A percentile compares a stretch with the other conserved stretches of the same genome.
Evolutionary conservation across 83 land plant genomes (phyloP).

Genomic region (Diphasiastrum complanatum): DNA sequence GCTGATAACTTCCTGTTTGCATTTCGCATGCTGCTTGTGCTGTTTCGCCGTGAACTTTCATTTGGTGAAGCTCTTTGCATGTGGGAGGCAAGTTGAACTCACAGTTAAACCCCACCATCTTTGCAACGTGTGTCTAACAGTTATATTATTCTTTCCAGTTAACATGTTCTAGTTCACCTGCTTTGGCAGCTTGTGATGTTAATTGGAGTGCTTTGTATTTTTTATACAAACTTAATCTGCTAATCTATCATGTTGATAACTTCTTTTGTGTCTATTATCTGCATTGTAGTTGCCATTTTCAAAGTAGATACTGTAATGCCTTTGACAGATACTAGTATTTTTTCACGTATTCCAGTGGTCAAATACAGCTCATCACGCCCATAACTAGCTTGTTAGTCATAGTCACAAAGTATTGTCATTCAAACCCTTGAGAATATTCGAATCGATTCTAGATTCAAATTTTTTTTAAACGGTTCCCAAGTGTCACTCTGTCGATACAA

Average conservation of each 20-base stretch:
- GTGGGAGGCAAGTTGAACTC: conserved; percentile 8
- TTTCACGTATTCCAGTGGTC: too few relatives aligned
- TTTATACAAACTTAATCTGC: neutral
- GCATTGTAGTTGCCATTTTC: too few relatives aligned
- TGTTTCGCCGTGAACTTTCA: conserved; percentile 14
- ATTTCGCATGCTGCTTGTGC: conserved; percentile 14
- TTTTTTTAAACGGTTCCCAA: too few relatives aligned
- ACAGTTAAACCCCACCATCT: neutral
- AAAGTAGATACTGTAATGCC: too few relatives aligned
- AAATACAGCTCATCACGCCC: too few relatives aligned
- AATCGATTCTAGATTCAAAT: too few relatives aligned
- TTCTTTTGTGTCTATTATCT: too few relatives aligned
- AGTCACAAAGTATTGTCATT: too few relatives aligned
- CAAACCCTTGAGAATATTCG: too few relatives aligned
- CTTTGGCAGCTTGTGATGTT: neutral
- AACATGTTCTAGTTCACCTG: neutral
- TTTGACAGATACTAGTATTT: too few relatives aligned
- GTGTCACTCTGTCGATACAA: too few relatives aligned
- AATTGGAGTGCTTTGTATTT: neutral
- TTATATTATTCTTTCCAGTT: neutral
- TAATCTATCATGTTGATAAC: neutral
- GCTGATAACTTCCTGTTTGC: conserved; percentile 16
- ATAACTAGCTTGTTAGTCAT: too few relatives aligned
- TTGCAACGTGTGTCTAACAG: neutral
- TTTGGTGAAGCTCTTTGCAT: conserved; percentile 17